Evolutionary conservation across 2,329 filamentous ascomycete genomes (phyloP).

Genomic region (Clarireedia sp.): DNA sequence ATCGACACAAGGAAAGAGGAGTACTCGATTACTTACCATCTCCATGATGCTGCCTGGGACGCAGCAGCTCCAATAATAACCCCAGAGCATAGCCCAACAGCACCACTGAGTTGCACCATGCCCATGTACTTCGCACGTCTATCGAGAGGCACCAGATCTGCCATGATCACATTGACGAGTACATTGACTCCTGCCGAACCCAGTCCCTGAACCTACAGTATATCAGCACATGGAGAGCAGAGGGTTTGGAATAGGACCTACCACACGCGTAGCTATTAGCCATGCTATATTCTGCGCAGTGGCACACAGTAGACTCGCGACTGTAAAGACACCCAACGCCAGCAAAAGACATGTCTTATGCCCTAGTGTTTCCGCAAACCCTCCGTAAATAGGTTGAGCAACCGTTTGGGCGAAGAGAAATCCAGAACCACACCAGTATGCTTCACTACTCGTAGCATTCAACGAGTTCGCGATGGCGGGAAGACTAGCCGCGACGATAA

Average conservation of each 20-base stretch:
- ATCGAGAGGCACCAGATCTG: constrained; percentile 42
- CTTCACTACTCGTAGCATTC: constrained; percentile 12
- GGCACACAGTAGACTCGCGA: constrained; percentile 9
- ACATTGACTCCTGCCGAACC: constrained; percentile 39
- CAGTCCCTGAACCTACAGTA: constrained; percentile 32
- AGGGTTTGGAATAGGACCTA: background rate
- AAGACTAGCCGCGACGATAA: constrained; percentile 2
- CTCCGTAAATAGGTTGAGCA: constrained; percentile 15
- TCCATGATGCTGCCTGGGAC: constrained; percentile 11
- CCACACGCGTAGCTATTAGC: constrained; percentile 12
- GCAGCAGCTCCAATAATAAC: constrained; percentile 14
- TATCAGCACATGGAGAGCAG: background rate
- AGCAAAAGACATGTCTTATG: constrained; percentile 12
- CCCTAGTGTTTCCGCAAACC: constrained; percentile 12
- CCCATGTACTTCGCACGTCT: constrained; percentile 38
- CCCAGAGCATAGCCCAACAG: constrained; percentile 12
- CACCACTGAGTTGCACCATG: constrained; percentile 20
- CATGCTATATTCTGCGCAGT: constrained; percentile 11
- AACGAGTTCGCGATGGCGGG: constrained; percentile 14
- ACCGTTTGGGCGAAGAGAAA: constrained; percentile 16
- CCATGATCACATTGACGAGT: constrained; percentile 40
- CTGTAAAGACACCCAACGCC: constrained; percentile 11
- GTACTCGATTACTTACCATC: constrained; percentile 5
- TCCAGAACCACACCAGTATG: constrained; percentile 16
- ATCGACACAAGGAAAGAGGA: background rate